Evolutionary conservation across 1,284 basidiomycete species (phyloP).

Genomic region (Thelephora terrestris): DNA sequence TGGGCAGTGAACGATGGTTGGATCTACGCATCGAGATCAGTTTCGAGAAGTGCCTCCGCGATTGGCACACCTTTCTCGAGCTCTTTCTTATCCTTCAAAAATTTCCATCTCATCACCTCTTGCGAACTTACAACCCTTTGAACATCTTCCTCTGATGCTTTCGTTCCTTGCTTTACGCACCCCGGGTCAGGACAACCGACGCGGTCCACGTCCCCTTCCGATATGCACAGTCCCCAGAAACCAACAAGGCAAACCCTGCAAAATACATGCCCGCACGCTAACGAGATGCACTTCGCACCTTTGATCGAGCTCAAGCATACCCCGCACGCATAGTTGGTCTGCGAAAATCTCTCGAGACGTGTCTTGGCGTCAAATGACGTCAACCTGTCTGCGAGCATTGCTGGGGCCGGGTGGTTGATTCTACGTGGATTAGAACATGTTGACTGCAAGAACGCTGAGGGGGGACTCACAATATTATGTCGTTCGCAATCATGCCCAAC

Average conservation of each 20-base stretch:
- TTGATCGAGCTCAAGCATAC: constrained; percentile 64
- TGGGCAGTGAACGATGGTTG: constrained; percentile 66
- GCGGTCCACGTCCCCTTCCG: constrained; percentile 57
- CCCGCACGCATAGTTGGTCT: constrained; percentile 52
- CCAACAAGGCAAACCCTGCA: constrained; percentile 61
- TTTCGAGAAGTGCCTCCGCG: neutral
- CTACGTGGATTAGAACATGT: constrained; percentile 23
- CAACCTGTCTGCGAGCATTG: constrained; percentile 38
- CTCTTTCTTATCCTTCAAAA: constrained; percentile 58
- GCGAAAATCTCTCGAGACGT: constrained; percentile 42
- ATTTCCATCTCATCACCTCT: constrained; percentile 58
- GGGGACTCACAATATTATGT: constrained; percentile 35
- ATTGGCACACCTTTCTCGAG: constrained; percentile 49
- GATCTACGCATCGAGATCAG: constrained; percentile 37
- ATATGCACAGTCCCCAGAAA: constrained; percentile 67
- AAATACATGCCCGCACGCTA: constrained; percentile 64
- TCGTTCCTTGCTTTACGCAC: constrained; percentile 58
- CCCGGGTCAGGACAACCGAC: constrained; percentile 67
- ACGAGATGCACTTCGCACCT: constrained; percentile 55
- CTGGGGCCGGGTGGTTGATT: constrained; percentile 45
- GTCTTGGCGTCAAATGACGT: constrained; percentile 36
- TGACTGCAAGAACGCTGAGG: constrained; percentile 1
- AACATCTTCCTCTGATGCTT: constrained; percentile 64
- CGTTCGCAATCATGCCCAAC: constrained; percentile 22
- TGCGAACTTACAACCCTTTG: constrained; percentile 50